Percentiles rank a stretch among this genome's conserved stretches.
Conservation (phyloP, 305 asterid genomes). For the Plantago coronopus region DNA sequence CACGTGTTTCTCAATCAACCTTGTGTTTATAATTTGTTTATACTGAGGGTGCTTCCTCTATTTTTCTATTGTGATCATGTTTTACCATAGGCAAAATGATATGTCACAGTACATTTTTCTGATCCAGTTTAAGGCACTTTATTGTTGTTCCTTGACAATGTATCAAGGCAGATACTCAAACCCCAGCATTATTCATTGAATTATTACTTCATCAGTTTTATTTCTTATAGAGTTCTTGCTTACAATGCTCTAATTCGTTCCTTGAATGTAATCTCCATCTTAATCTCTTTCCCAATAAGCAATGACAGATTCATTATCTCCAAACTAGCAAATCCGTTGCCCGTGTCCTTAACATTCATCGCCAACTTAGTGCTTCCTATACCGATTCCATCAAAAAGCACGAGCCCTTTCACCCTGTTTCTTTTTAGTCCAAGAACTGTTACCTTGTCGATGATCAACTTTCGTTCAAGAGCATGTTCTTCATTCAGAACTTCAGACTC, state of each 20-base stretch:
- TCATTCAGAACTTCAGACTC: conserved; percentile 45
- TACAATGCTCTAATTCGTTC: conserved; percentile 13
- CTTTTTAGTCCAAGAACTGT: conserved; percentile 43
- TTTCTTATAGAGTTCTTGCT: neutral
- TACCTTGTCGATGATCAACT: conserved; percentile 43
- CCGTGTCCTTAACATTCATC: conserved; percentile 5
- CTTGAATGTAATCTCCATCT: conserved; percentile 26
- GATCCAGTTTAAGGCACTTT: too few relatives aligned
- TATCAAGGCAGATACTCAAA: too few relatives aligned
- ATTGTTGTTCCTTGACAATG: too few relatives aligned
- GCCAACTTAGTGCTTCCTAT: conserved; percentile 13
- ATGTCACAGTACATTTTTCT: too few relatives aligned
- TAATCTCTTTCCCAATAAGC: conserved; percentile 43
- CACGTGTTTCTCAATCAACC: too few relatives aligned
- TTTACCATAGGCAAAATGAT: too few relatives aligned
- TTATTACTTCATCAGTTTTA: neutral
- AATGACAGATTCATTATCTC: conserved; percentile 36
- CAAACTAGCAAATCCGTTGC: conserved; percentile 30
- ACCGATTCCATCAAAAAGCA: conserved; percentile 20
- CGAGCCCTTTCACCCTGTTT: conserved; percentile 19
- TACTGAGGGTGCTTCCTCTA: too few relatives aligned
- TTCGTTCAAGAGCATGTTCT: conserved; percentile 47
- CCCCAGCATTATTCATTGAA: too few relatives aligned
- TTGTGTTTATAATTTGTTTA: too few relatives aligned
- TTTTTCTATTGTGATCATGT: too few relatives aligned